Conservation (phyloP, 441 rosid species). For the Lepidium campestre region DNA sequence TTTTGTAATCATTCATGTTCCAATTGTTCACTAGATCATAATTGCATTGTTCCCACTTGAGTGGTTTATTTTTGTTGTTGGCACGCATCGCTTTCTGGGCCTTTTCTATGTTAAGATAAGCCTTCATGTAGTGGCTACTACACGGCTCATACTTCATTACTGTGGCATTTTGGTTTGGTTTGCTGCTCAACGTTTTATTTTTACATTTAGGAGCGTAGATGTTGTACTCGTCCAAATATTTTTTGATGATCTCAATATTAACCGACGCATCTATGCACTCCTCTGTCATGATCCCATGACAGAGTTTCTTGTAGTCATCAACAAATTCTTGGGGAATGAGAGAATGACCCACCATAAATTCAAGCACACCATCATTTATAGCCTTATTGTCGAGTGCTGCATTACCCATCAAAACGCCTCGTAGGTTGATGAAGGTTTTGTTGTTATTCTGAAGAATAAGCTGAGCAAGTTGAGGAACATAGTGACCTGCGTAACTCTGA, state of each 20-base stretch:
- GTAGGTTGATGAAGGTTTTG: slow-evolving; percentile 51
- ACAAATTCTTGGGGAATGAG: slow-evolving; percentile 24
- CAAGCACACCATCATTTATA: slow-evolving; percentile 28
- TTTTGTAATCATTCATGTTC: slow-evolving; percentile 1
- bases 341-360: slow-evolving; percentile 40
- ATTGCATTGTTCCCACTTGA: slow-evolving; percentile 56
- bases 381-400: slow-evolving; percentile 45
- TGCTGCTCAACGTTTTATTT: slow-evolving; percentile 30
- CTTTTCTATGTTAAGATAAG: slow-evolving; percentile 46
- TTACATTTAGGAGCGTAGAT: slow-evolving; percentile 48
- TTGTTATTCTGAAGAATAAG: slow-evolving; percentile 47
- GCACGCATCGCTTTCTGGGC: slow-evolving; percentile 74
- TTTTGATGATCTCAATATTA: not conserved
- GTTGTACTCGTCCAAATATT: slow-evolving; percentile 36
- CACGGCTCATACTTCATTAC: slow-evolving; percentile 50
- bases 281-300: not conserved
- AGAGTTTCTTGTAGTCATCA: too few species aligned
- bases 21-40: slow-evolving; percentile 24
- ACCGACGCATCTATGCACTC: too few species aligned
- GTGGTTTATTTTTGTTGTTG: slow-evolving; percentile 43
- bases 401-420: slow-evolving; percentile 83
- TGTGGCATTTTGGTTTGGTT: slow-evolving; percentile 25
- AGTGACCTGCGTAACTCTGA: slow-evolving; percentile 88
- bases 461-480: slow-evolving; percentile 79
- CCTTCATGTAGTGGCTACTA: slow-evolving; percentile 30